A percentile compares a stretch with the other conserved stretches of the same genome.
These are phyloP conservation scores for Cercospora zeae-maydis DNA, from an alignment of 2,329 filamentous ascomycete species.

Conservation along the genomic window DNA sequence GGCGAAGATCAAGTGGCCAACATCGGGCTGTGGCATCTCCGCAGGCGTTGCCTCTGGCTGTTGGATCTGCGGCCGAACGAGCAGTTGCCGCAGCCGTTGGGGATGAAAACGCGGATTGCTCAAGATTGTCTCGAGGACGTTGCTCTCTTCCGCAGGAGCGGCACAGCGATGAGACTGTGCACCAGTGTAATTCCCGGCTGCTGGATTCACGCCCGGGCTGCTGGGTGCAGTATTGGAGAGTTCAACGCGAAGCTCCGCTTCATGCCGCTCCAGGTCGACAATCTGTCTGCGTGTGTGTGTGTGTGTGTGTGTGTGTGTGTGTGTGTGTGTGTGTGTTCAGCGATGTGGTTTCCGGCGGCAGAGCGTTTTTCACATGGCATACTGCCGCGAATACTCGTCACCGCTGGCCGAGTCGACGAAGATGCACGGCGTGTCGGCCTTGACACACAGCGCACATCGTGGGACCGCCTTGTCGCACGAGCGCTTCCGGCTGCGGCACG, in stretches of 20 bases:
- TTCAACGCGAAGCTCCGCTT: constrained; percentile 10
- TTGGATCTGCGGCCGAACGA: constrained; percentile 10
- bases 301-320: no score
- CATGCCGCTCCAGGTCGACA: constrained; percentile 14
- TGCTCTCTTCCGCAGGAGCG: constrained; percentile 1
- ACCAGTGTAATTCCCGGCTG: background rate
- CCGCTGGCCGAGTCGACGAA: constrained; percentile 17
- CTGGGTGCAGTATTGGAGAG: background rate
- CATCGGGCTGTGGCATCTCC: constrained; percentile 11
- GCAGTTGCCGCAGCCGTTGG: constrained; percentile 5
- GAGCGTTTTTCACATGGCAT: background rate
- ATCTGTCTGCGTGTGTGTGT: constrained; percentile 8
- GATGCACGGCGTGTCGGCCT: constrained; percentile 16
- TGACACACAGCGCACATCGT: constrained; percentile 17
- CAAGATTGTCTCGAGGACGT: constrained; percentile 13
- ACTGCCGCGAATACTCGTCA: constrained; percentile 20
- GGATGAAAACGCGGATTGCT: constrained; percentile 10
- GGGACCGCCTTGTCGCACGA: constrained; percentile 17
- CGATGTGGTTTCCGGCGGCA: background rate
- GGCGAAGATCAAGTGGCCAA: constrained; percentile 1
- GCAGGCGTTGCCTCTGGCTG: constrained; percentile 8
- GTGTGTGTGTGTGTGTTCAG: no score
- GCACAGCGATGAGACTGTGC: background rate
- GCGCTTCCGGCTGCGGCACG: constrained; percentile 11
- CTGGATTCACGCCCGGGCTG: background rate